Conservation (phyloP, 192 early-diverging fungal genomes). For the Backusella morwellensis region DNA sequence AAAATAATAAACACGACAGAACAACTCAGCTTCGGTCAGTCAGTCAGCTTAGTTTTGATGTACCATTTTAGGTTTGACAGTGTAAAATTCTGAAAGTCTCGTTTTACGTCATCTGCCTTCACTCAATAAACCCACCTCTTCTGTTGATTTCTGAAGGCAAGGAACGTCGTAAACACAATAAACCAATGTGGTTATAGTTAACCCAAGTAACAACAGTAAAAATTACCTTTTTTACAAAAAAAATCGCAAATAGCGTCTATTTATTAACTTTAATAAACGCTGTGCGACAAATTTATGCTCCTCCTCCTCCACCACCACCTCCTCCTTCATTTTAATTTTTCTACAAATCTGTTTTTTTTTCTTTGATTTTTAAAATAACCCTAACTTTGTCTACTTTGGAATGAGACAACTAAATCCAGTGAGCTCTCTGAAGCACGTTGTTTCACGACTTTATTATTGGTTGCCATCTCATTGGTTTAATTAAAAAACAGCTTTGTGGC, state of each 20-base stretch:
- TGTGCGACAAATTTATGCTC: background rate
- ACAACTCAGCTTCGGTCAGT: background rate
- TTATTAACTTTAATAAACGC: background rate
- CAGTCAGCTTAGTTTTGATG: background rate
- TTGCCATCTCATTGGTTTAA: slow-evolving; percentile 3
- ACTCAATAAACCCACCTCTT: background rate
- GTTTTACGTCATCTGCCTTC: background rate
- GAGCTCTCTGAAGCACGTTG: background rate
- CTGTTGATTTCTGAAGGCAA: background rate
- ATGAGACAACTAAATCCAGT: background rate
- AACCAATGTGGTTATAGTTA: too few species aligned
- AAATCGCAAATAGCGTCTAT: background rate
- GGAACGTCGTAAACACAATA: background rate
- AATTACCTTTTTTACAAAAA: background rate
- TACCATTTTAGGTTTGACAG: background rate
- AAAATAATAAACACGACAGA: background rate
- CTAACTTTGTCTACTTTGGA: background rate
- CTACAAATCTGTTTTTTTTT: background rate
- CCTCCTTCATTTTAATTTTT: background rate
- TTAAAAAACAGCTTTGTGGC: background rate
- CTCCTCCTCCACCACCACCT: too few species aligned
- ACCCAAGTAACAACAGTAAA: too few species aligned
- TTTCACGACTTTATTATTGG: background rate
- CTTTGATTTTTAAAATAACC: background rate
- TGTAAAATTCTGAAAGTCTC: background rate